Percentiles rank a stretch among this genome's conserved stretches.
Conservation (phyloP, 176 grass and related monocot genomes). For the Tuctoria greenei region DNA sequence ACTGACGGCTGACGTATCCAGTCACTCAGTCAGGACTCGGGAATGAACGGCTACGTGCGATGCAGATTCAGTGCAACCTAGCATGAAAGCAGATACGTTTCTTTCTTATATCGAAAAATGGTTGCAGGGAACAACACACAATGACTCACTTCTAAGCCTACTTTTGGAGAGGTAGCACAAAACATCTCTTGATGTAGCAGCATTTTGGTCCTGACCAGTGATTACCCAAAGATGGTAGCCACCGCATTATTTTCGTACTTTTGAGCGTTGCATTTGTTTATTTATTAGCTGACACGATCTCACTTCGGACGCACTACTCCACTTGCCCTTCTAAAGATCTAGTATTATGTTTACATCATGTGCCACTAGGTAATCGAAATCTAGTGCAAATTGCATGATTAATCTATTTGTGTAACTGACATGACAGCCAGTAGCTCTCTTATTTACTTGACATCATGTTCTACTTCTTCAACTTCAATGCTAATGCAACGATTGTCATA, state of each 20-base stretch:
- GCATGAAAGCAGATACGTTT: background rate
- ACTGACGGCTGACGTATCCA: background rate
- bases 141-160: background rate
- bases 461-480: background rate
- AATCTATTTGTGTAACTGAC: slow-evolving; percentile 5
- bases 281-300: slow-evolving; percentile 39
- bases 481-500: slow-evolving; percentile 14
- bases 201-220: background rate
- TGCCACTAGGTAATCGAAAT: slow-evolving; percentile 12
- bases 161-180: slow-evolving; percentile 37
- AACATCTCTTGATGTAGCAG: slow-evolving; percentile 18
- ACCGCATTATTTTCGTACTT: slow-evolving; percentile 11
- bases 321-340: slow-evolving; percentile 42
- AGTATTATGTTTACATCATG: slow-evolving; percentile 18
- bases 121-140: slow-evolving; percentile 5
- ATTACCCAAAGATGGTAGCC: slow-evolving; percentile 11
- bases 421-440: slow-evolving; percentile 4
- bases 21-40: background rate
- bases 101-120: background rate
- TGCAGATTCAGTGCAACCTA: background rate
- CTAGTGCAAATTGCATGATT: slow-evolving; percentile 39
- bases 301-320: slow-evolving; percentile 27
- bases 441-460: slow-evolving; percentile 10
- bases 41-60: background rate
- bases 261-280: slow-evolving; percentile 2